phyloP scores from a whole-genome alignment of 306 rosid species.

The Dicorynia guianensis region DNA sequence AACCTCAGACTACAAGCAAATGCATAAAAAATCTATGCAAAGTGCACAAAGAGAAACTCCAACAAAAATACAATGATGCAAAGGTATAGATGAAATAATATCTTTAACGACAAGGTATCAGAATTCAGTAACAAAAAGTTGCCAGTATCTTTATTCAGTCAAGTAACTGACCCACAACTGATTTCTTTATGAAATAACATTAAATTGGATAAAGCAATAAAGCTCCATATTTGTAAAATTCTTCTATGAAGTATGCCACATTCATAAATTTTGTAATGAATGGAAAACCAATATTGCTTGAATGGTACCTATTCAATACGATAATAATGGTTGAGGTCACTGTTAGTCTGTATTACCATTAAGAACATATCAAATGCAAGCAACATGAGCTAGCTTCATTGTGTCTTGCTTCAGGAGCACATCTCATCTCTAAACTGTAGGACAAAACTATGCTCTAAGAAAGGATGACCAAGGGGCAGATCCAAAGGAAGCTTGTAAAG shows the following conservation, averaged over 20 bases:
- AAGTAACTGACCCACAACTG: too few species aligned
- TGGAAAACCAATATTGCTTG: neutral
- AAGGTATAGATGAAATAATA: too few species aligned
- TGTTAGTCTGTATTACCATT: conserved; percentile 8
- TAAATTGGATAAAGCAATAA: neutral
- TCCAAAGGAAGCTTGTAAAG: conserved; percentile 5
- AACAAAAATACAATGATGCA: too few species aligned
- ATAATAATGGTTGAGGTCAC: neutral
- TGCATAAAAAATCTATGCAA: too few species aligned
- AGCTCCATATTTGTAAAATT: neutral
- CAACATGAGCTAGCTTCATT: conserved; percentile 9
- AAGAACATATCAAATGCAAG: neutral
- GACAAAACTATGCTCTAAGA: conserved; percentile 3
- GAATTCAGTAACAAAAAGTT: conserved; percentile 3
- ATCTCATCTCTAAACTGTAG: conserved; percentile 1
- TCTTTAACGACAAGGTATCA: neutral
- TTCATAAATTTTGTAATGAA: neutral
- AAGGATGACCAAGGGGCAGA: conserved; percentile 28
- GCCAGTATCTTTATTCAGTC: neutral
- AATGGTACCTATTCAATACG: neutral
- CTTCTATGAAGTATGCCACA: too few species aligned
- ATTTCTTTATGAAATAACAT: neutral
- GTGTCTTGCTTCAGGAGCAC: conserved; percentile 15
- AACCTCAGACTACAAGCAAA: too few species aligned
- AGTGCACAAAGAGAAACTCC: too few species aligned